Percentiles rank a stretch among this genome's conserved stretches.
These are phyloP conservation scores for Yarrowia sp. DNA, from an alignment of 805 yeast species.

Conservation along the genomic window DNA sequence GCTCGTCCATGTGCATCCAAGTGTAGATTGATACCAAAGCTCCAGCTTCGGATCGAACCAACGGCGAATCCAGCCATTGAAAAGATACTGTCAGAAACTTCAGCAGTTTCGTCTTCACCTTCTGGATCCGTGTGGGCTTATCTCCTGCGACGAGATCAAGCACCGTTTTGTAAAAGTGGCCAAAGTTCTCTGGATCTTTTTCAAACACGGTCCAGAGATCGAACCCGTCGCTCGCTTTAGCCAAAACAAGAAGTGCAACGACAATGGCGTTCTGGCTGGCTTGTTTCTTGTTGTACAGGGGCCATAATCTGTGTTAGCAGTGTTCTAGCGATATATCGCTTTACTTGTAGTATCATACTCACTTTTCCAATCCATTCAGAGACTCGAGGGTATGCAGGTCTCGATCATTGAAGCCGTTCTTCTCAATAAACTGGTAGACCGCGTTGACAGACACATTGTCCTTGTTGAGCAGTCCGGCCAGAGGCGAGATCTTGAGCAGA, in stretches of 20 bases:
- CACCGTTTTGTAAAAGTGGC: constrained; percentile 48
- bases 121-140: constrained; percentile 31
- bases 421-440: constrained; percentile 19
- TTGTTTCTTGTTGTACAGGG: constrained; percentile 7
- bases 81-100: constrained; percentile 46
- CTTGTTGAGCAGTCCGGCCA: constrained; percentile 26
- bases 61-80: constrained; percentile 44
- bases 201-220: constrained; percentile 41
- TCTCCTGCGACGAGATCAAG: constrained; percentile 45
- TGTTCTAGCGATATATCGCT: background rate
- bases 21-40: constrained; percentile 51
- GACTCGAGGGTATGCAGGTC: constrained; percentile 37
- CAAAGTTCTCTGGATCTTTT: constrained; percentile 46
- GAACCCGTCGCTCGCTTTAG: constrained; percentile 20
- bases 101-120: constrained; percentile 41
- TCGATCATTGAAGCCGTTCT: constrained; percentile 32
- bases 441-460: constrained; percentile 11
- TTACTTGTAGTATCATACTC: constrained; percentile 1
- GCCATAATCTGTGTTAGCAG: constrained; percentile 35
- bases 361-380: constrained; percentile 29
- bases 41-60: constrained; percentile 45
- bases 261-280: constrained; percentile 18
- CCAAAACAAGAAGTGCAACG: constrained; percentile 14
- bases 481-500: constrained; percentile 28
- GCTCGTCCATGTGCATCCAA: constrained; percentile 49